Percentiles rank a stretch among this genome's conserved stretches.
phyloP scores from a whole-genome alignment of 371 early-diverging fungal species.

The Mycotypha africana region DNA sequence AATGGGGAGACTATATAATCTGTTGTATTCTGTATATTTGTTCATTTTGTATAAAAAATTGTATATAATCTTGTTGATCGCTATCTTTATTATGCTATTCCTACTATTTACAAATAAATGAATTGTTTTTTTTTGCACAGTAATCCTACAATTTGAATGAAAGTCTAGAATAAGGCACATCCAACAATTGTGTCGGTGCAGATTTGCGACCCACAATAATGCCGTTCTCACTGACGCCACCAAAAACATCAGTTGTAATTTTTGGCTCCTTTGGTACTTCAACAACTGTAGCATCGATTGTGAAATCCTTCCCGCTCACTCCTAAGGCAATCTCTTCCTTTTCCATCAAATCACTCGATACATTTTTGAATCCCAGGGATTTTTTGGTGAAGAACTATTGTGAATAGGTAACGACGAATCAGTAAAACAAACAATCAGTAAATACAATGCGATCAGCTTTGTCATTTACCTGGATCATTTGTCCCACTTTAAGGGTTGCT shows the following conservation, averaged over 20 bases:
- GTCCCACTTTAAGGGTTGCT: conserved; percentile 55
- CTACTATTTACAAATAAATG: too few species aligned
- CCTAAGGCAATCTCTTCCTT: conserved; percentile 18
- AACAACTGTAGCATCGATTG: conserved; percentile 27
- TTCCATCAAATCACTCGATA: conserved; percentile 15
- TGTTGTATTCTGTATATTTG: too few species aligned
- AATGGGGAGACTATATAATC: too few species aligned
- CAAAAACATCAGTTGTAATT: conserved; percentile 28
- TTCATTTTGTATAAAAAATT: too few species aligned
- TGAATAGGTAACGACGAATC: not conserved
- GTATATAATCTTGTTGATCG: too few species aligned
- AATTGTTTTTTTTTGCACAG: too few species aligned
- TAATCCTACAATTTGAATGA: conserved; percentile 7
- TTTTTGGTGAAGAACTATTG: too few species aligned
- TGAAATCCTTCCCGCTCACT: conserved; percentile 29
- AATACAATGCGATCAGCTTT: not conserved
- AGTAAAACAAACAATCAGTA: not conserved
- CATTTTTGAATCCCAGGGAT: too few species aligned
- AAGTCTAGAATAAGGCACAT: conserved; percentile 36
- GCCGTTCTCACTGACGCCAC: conserved; percentile 55
- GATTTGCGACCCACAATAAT: conserved; percentile 39
- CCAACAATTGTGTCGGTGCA: conserved; percentile 27
- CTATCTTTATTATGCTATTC: too few species aligned
- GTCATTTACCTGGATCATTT: conserved; percentile 48
- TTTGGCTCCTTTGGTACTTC: conserved; percentile 7